Percentiles rank a stretch among this genome's conserved stretches.
Evolutionary conservation across 1,139 yeast genomes (phyloP).

Genomic region (Geotrichum klebahnii): DNA sequence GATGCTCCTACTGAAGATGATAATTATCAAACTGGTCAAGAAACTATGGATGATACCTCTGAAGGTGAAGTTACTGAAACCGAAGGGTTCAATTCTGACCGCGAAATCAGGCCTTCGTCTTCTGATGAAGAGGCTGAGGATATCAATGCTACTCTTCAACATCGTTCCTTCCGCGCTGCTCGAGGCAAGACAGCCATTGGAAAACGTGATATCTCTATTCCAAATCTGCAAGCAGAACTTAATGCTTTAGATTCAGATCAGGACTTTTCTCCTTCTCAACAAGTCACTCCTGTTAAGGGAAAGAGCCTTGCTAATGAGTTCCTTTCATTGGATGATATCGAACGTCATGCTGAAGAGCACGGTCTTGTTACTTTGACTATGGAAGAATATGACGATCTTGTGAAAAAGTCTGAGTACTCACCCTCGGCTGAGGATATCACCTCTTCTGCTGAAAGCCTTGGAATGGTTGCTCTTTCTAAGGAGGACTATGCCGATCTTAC

Average conservation of each 20-base stretch:
- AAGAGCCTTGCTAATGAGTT: slow-evolving; percentile 32
- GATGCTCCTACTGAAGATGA: slow-evolving; percentile 38
- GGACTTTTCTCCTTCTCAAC: background rate
- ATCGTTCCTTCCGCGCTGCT: slow-evolving; percentile 13
- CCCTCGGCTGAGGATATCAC: slow-evolving; percentile 27
- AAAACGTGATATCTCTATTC: slow-evolving; percentile 3
- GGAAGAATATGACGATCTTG: slow-evolving; percentile 43
- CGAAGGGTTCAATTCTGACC: background rate
- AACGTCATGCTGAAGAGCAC: slow-evolving; percentile 49
- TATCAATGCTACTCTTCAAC: slow-evolving; percentile 3
- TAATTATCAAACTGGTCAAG: slow-evolving; percentile 34
- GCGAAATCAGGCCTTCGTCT: background rate
- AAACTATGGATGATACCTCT: slow-evolving; percentile 32
- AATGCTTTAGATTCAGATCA: background rate
- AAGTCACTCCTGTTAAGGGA: slow-evolving; percentile 8
- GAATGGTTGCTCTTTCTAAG: slow-evolving; percentile 20
- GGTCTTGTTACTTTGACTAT: slow-evolving; percentile 49
- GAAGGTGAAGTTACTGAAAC: slow-evolving; percentile 27
- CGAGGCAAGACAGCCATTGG: slow-evolving; percentile 8
- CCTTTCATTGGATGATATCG: slow-evolving; percentile 42
- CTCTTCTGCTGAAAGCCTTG: slow-evolving; percentile 12
- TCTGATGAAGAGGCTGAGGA: slow-evolving; percentile 16
- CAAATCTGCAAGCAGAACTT: slow-evolving; percentile 5
- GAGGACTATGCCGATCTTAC: slow-evolving; percentile 22
- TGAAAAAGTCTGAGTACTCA: slow-evolving; percentile 23